Conservation (phyloP, 2,329 filamentous ascomycete genomes). For the Neonectria magnoliae region DNA sequence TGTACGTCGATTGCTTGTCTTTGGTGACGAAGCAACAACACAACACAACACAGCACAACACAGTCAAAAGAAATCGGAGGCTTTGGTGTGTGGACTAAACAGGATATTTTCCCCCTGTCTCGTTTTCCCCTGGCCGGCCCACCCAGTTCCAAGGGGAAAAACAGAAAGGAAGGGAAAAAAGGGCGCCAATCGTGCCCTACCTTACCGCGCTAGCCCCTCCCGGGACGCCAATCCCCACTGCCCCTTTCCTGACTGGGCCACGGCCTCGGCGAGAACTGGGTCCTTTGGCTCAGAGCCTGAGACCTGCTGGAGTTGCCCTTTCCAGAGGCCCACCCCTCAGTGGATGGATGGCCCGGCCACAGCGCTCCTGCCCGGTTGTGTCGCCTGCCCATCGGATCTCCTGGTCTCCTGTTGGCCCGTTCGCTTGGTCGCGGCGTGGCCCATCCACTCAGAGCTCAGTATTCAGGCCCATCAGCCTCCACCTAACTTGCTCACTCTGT, state of each 20-base stretch:
- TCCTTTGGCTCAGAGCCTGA: background rate
- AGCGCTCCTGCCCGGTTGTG: background rate
- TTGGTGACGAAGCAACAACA: background rate
- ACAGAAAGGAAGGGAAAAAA: background rate
- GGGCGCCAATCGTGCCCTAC: slow-evolving; percentile 16
- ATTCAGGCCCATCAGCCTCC: slow-evolving; percentile 14
- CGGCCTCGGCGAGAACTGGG: slow-evolving; percentile 1
- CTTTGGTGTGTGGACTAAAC: background rate
- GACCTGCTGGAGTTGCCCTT: background rate
- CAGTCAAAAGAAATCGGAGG: too few species aligned
- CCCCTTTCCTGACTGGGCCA: slow-evolving; percentile 10
- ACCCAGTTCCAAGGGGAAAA: slow-evolving; percentile 6
- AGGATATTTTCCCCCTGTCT: background rate
- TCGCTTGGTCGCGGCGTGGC: background rate
- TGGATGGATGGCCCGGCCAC: background rate
- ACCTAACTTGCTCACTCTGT: background rate
- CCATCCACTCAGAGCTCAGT: slow-evolving; percentile 23
- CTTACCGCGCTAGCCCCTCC: background rate
- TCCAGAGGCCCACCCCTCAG: background rate
- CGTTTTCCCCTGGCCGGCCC: background rate
- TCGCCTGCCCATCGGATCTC: slow-evolving; percentile 15
- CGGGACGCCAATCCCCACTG: background rate
- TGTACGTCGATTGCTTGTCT: too few species aligned
- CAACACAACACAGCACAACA: too few species aligned
- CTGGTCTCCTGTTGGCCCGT: slow-evolving; percentile 37